phyloP scores from a whole-genome alignment of 495 filamentous ascomycete species.

The Cercophora newfieldiana region DNA sequence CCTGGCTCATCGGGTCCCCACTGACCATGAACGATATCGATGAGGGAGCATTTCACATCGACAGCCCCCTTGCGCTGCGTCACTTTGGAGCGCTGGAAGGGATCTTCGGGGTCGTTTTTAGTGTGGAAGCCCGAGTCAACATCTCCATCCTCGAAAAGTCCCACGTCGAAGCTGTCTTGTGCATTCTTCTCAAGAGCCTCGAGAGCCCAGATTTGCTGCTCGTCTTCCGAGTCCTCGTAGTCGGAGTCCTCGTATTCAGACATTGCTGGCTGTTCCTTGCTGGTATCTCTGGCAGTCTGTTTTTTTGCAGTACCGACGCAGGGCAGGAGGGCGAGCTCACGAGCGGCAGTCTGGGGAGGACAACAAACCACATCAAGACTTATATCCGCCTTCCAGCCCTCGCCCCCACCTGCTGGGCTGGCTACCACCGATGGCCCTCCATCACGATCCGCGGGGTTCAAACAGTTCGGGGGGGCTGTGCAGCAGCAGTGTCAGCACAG shows the following conservation, averaged over 20 bases:
- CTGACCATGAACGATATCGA: background rate
- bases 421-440: too few relatives aligned
- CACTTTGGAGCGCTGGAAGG: background rate
- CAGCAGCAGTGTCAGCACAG: too few relatives aligned
- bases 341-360: too few relatives aligned
- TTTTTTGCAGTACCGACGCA: background rate
- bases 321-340: too few relatives aligned
- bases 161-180: background rate
- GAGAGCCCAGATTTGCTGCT: background rate
- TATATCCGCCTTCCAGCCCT: too few relatives aligned
- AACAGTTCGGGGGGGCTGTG: too few relatives aligned
- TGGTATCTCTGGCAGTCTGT: background rate
- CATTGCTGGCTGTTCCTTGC: background rate
- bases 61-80: background rate
- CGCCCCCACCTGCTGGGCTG: too few relatives aligned
- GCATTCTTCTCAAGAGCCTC: background rate
- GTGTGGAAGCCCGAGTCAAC: background rate
- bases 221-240: background rate
- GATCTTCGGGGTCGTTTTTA: background rate
- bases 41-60: background rate
- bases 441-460: too few relatives aligned
- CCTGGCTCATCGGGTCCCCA: background rate
- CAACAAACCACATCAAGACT: too few relatives aligned
- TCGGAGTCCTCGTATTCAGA: background rate
- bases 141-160: background rate